phyloP scores from a whole-genome alignment of 805 yeast species.

The Clavispora phyllophila region DNA sequence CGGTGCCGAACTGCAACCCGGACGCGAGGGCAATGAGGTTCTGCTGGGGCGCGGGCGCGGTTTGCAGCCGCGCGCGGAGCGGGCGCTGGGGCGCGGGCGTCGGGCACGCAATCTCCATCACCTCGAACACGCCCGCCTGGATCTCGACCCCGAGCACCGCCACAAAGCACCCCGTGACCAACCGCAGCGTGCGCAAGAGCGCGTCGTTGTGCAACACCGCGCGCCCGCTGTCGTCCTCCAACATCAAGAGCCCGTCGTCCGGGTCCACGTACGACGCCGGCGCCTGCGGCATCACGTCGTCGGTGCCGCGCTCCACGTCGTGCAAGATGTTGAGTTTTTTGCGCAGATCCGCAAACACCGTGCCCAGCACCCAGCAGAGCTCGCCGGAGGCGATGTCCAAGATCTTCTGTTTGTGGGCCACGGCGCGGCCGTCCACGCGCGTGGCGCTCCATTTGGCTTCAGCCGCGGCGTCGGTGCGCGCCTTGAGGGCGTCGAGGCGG shows the following conservation, averaged over 20 bases:
- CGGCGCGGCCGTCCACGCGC: constrained; percentile 28
- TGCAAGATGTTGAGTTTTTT: constrained; percentile 79
- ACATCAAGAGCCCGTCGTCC: constrained; percentile 52
- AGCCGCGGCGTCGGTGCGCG: constrained; percentile 31
- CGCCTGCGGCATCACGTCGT: constrained; percentile 44
- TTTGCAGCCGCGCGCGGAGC: constrained; percentile 3
- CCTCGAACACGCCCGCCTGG: constrained; percentile 76
- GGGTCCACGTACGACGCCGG: constrained; percentile 29
- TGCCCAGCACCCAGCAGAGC: constrained; percentile 81
- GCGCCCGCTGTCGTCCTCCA: constrained; percentile 93
- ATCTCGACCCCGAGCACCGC: constrained; percentile 85
- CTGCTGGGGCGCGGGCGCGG: constrained; percentile 17
- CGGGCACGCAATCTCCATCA: constrained; percentile 76
- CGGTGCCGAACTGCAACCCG: constrained; percentile 59
- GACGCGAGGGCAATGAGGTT: constrained; percentile 60
- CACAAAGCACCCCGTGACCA: constrained; percentile 87
- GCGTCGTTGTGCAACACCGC: constrained; percentile 63
- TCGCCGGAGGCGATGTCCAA: constrained; percentile 60
- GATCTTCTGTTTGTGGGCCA: constrained; percentile 33
- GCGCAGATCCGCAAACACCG: constrained; percentile 77
- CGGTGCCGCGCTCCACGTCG: constrained; percentile 64
- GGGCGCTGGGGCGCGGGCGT: constrained; percentile 50
- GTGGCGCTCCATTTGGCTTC: constrained; percentile 47
- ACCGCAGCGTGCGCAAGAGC: constrained; percentile 45
- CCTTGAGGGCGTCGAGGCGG: constrained; percentile 27